Conservation (phyloP, 352 stramenopile genomes). For the Globisporangium viniferum region DNA sequence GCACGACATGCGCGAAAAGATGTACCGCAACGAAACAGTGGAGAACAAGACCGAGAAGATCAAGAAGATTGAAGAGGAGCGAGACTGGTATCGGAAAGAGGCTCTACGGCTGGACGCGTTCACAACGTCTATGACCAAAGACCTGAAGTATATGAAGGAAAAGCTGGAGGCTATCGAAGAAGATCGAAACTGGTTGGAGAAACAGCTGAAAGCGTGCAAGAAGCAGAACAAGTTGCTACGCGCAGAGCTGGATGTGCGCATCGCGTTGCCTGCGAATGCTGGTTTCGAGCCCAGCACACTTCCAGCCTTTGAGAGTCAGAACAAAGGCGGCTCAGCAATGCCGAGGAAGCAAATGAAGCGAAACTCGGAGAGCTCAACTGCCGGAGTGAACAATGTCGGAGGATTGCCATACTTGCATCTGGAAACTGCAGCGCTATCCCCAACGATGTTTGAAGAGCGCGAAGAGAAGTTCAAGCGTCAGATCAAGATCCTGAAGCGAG, state of each 20-base stretch:
- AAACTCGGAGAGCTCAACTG: constrained; percentile 10
- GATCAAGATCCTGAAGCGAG: constrained; percentile 59
- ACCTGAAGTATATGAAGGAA: constrained; percentile 91
- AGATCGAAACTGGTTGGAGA: constrained; percentile 90
- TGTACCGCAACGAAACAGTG: constrained; percentile 86
- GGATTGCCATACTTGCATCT: constrained; percentile 36
- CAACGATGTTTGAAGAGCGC: constrained; percentile 41
- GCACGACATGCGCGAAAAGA: constrained; percentile 87
- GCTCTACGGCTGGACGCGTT: constrained; percentile 89
- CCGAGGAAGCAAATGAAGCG: constrained; percentile 14
- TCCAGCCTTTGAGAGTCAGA: constrained; percentile 36
- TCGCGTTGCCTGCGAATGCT: constrained; percentile 28
- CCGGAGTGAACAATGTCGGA: background rate
- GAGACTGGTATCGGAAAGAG: constrained; percentile 93
- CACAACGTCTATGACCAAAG: constrained; percentile 90
- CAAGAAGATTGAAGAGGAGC: constrained; percentile 91
- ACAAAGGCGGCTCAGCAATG: constrained; percentile 16
- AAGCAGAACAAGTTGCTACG: constrained; percentile 93
- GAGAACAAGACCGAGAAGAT: constrained; percentile 90
- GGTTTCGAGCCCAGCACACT: constrained; percentile 28
- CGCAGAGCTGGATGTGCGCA: constrained; percentile 69
- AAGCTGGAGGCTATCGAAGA: constrained; percentile 90
- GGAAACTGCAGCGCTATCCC: constrained; percentile 18
- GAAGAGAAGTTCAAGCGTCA: constrained; percentile 73
- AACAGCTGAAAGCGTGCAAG: constrained; percentile 92